Evolutionary conservation across 2,329 filamentous ascomycete species (phyloP).

Genomic region (Colletotrichum eremochloae): DNA sequence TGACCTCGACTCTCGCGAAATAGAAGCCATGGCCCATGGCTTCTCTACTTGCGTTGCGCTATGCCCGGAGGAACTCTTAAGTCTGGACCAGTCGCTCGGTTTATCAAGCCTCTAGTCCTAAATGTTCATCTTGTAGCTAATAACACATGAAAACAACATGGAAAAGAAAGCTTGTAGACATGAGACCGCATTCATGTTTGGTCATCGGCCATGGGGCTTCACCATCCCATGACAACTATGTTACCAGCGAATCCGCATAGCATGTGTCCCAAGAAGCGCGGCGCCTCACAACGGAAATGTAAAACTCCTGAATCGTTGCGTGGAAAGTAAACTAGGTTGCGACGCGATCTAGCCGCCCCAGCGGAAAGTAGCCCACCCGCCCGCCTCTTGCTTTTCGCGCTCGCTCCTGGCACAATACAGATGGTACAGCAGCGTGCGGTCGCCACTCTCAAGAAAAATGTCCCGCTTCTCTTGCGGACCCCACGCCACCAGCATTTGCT

Average conservation of each 20-base stretch:
- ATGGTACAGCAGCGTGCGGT: slow-evolving; percentile 49
- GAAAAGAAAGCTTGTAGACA: background rate
- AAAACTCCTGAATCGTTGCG: background rate
- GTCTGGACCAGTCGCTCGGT: too few relatives aligned
- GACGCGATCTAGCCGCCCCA: slow-evolving; percentile 25
- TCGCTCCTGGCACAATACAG: slow-evolving; percentile 47
- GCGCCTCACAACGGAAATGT: too few relatives aligned
- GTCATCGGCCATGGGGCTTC: background rate
- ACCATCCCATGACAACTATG: background rate
- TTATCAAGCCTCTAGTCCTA: background rate
- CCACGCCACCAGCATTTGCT: slow-evolving; percentile 57
- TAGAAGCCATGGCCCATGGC: background rate
- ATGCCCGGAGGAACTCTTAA: background rate
- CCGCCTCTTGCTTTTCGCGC: slow-evolving; percentile 33
- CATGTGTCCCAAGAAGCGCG: background rate
- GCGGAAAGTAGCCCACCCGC: slow-evolving; percentile 36
- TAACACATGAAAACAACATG: background rate
- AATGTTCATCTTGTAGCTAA: background rate
- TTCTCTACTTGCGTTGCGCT: background rate
- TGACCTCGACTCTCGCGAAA: background rate
- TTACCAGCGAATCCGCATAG: background rate
- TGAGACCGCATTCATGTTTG: background rate
- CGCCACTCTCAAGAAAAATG: slow-evolving; percentile 46
- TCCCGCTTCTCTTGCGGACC: slow-evolving; percentile 50
- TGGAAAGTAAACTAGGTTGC: too few relatives aligned